Base-by-base conservation (phyloP, 129 eudicot species). In the Tagetes patula region DNA sequence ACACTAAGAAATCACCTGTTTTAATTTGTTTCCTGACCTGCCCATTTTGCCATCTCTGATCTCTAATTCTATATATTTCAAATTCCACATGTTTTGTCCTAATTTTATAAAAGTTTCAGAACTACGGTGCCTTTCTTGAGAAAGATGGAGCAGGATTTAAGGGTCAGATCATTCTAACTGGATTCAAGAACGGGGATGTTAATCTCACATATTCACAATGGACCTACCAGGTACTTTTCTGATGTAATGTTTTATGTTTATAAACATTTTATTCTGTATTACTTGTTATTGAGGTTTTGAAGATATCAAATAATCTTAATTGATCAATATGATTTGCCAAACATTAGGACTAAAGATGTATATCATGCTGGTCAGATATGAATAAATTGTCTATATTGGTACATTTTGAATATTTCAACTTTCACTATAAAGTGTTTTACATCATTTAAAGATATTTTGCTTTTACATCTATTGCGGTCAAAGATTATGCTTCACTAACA, bases 91-190 rank as follows among this genome's bases (percentile, higher is more conserved):
- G 69, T 4, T 65, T 66, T 69, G 53, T 58, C 49, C 36, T 58
- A 69, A 34, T 69, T 52, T 27, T 75, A 62, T 76, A 49, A 45
- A 45, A 76, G 42, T 3, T 84, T 71, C 88, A 94, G 98, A 94
- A 94, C 69, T 94, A 86, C 78, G 98, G 98, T 58, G 97, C 97
- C 69, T 88, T 83, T 79, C 73, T 86, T 48, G 98, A 94, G 91
- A 88, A 81, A 80, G 98, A 94, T 69, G 98, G 98, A 73, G 98
- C 93, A 65, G 98, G 98, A 59, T 87, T 94, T 60, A 83, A 81
- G 83, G 98, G 97, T 67, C 84, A 81, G 61, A 82, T 94, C 53
- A 84, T 84, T 79, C 91, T 94, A 69, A 84, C 89, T n/a, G 92
- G 92, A 58, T 81, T 72, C 67, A 84, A 76, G 68, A 80, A 83